Base-by-base conservation (phyloP, 768 basidiomycete genomes). In the Leccinum barrowsii region DNA sequence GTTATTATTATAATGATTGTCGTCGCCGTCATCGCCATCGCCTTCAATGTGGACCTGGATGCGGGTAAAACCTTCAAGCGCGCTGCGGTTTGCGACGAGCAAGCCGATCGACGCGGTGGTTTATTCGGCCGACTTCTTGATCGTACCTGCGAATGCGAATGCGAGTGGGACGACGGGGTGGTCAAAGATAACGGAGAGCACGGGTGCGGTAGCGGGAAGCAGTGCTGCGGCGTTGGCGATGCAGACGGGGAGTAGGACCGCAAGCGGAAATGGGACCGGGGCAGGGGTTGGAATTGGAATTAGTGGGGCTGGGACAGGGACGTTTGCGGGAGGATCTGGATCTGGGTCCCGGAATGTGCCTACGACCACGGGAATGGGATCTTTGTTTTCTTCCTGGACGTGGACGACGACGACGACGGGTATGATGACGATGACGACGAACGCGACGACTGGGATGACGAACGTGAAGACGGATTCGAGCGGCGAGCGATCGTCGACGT, bases 121-220 rank as follows among this genome's bases (percentile, higher is more conserved):
- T 22, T 86, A 81, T 65, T 80, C 82, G 19, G 79, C 83, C 7
- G 75, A 80, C 60, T 87, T 87, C 56, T 63, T 60, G 40, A 79
- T 85, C 47, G 52, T 67, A 6, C 60, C 68, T 51, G 57, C 63
- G 28, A 65, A 67, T 51, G 57, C 63, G 28, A 65, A 67, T 37
- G 61, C 52, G 19, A 34, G 28, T 32, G 50, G 49, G 50, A 13
- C 21, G 50, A 64, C 58, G 30, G 32, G 50, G 40, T 52, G 32
- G 37, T 49, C 52, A 48, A 37, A 17, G 0, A 42, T 19, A 40
- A 40, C 37, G 37, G 37, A n/a, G 30, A 47, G 49, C 12, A 42
- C 44, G 48, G 37, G 47, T 2, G 28, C 32, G 26, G 49, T 26
- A 46, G 53, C 32, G 32, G 52, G 26, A 47, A 57, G 50, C 35